Base-by-base conservation (phyloP, 2,329 filamentous ascomycete species). In the Fusarium subtropicale region DNA sequence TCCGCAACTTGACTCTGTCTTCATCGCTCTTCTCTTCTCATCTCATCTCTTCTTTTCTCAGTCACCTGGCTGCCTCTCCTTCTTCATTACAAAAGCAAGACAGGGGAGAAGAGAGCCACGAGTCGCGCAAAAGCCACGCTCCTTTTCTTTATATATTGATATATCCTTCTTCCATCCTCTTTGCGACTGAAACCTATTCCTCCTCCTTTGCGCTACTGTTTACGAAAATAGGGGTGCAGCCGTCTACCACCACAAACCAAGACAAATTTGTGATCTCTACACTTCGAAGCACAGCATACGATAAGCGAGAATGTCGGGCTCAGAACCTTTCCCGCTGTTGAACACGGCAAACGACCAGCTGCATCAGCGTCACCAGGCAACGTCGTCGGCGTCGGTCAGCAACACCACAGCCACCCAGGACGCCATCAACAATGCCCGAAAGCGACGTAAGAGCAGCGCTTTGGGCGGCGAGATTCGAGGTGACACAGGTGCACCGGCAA, bases 251-350 rank as follows among this genome's bases (percentile, higher is more conserved):
- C 36, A 44, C 39, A 44, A 28, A 56, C 30, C 47, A 69, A 46
- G 20, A 55, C 31, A 30, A 15, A 48, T 33, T 30, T 22, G n/a
- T 36, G 18, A 30, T 15, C 22, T 28, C 39, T 50, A n/a, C 22
- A 24, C 20, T 30, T 26, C 13, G 18, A 50, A 36, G 51, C n/a
- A 26, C 30, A 10, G 18, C 41, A 33, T 28, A 30, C 15, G 30
- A 65, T 12, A 33, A 39, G 57, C 60, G 33, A 36, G 22, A 46
- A 85, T 85, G 83, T 77, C 83, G 41, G 77, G 76, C 59, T 76
- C 81, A 64, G 86, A 88, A 76, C 86, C 86, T 22, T 88, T 88
- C 65, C 86, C 86, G 57, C 79, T 84, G 39, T 81, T 88, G 70
- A 85, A 82, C 76, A 81, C 82, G 51, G 80, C 84, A 52, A 81